Percentiles rank a stretch among this genome's conserved stretches.
Evolutionary conservation across 1,284 basidiomycete genomes (phyloP).

Genomic region (Trametes pubescens): DNA sequence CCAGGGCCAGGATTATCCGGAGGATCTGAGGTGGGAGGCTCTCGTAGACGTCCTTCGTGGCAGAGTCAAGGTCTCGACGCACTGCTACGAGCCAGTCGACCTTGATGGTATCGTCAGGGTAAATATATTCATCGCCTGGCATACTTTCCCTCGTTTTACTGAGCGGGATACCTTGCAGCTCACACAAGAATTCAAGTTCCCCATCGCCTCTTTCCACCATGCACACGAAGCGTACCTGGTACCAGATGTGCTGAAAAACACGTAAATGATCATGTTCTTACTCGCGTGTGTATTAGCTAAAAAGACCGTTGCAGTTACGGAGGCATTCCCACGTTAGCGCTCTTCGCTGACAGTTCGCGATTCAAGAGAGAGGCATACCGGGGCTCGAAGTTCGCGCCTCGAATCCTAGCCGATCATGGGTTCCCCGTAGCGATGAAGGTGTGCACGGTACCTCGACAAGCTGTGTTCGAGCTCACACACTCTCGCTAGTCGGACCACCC

Average conservation of each 20-base stretch:
- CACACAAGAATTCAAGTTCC: conserved; percentile 84
- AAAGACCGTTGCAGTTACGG: conserved; percentile 41
- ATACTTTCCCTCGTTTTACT: not conserved
- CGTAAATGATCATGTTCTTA: conserved; percentile 51
- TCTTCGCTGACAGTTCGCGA: conserved; percentile 72
- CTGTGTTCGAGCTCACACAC: not conserved
- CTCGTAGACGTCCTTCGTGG: conserved; percentile 89
- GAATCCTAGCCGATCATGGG: conserved; percentile 79
- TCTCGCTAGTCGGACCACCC: conserved; percentile 69
- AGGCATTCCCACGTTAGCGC: conserved; percentile 73
- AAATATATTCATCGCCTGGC: conserved; percentile 1
- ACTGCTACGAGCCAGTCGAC: conserved; percentile 61
- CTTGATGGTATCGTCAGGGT: conserved; percentile 70
- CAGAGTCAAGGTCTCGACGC: conserved; percentile 81
- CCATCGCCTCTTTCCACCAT: conserved; percentile 86
- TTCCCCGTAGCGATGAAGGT: conserved; percentile 85
- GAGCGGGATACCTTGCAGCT: conserved; percentile 48
- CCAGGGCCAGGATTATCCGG: conserved; percentile 71
- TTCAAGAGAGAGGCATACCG: conserved; percentile 90
- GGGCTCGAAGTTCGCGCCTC: conserved; percentile 84
- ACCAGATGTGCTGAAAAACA: conserved; percentile 77
- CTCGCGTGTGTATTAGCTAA: conserved; percentile 34
- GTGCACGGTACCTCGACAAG: not conserved
- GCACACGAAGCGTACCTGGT: conserved; percentile 88
- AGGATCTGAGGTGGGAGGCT: conserved; percentile 84